Evolutionary conservation across 176 grass and related monocot species (phyloP), one percentile per base, ranked within the genome.

Genomic region (Themeda triandra): DNA sequence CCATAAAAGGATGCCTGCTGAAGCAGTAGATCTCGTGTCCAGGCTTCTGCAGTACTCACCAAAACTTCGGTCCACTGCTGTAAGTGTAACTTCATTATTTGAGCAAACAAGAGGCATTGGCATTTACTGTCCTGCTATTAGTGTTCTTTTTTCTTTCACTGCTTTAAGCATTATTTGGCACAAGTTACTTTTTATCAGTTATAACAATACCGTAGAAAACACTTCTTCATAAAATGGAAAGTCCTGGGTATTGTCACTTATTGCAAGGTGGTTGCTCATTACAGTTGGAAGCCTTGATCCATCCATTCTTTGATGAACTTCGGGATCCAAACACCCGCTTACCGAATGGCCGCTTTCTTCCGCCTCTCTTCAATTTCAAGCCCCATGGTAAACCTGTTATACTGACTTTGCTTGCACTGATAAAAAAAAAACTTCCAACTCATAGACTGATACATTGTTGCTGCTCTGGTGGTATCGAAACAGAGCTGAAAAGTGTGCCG

Each of bases 351-450:
- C 89, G 91, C 35, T 98, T 91, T 64, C 82, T 98, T 68, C 95
- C 95, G 12, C 95, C 92, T 54, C 87, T 98, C 37, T 98, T 98
- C 72, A 98, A 95, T 72, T 98, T 98, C 79, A 98, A 95, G 91
- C 58, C 92, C 85, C 92, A 98, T 76, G 95, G 95, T 98, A 75
- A 80, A 51, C 53, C 39, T 40, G 63, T 23, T 75, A 5, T 3
- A 23, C 40, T 24, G 36, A 66, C 36, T 77, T 68, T 1, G 5
- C 30, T 65, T 69, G 77, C n/a, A 4, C 18, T 13, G 12, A 53
- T 18, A 10, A 79, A 51, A 69, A 44, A 79, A 44, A 48, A 33
- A 23, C 78, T 73, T 6, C 66, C 42, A 39, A 12, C 4, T 8
- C 1, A 42, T 84, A 58, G 6, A 27, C 68, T 67, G 25, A 76